phyloP scores from a whole-genome alignment of 495 filamentous ascomycete genomes.

The Umbilicaria muhlenbergii region DNA sequence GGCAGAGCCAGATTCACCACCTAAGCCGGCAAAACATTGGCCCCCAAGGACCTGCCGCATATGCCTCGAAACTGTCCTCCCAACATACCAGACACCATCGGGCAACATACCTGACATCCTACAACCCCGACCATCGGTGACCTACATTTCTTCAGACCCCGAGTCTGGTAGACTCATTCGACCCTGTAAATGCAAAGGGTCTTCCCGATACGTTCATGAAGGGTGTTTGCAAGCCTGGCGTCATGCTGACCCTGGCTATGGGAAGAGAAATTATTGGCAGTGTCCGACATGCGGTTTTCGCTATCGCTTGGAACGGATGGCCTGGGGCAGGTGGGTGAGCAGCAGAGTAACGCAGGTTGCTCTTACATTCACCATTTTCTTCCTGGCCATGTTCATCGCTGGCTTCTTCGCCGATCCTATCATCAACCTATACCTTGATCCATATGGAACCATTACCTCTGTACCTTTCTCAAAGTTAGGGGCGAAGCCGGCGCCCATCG shows the following conservation, averaged over 20 bases:
- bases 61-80: constrained; percentile 70
- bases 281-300: constrained; percentile 80
- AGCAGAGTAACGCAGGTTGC: constrained; percentile 45
- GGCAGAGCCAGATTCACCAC: constrained; percentile 2
- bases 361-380: constrained; percentile 49
- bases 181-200: constrained; percentile 87
- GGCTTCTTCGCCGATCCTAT: constrained; percentile 70
- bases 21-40: constrained; percentile 33
- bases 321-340: constrained; percentile 57
- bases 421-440: constrained; percentile 74
- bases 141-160: constrained; percentile 63
- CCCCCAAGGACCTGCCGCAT: constrained; percentile 73
- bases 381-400: constrained; percentile 57
- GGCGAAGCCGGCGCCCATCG: constrained; percentile 9
- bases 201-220: constrained; percentile 86
- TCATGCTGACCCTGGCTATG: constrained; percentile 49
- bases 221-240: constrained; percentile 86
- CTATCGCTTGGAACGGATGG: constrained; percentile 68
- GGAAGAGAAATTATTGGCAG: constrained; percentile 58
- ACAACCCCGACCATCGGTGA: constrained; percentile 42
- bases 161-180: constrained; percentile 68
- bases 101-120: constrained; percentile 48
- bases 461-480: constrained; percentile 10
- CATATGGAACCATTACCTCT: constrained; percentile 34
- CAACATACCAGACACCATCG: constrained; percentile 52